phyloP scores from a whole-genome alignment of 306 rosid species.

The cucumber (Cucumis sativus) region Cucumber_9930_V3 NC_026656.2:10627001-10627500 shows the following conservation, averaged over 20 bases:
- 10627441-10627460: no score
- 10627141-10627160: no score
- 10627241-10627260: slow-evolving; percentile 49
- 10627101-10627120: slow-evolving; percentile 34
- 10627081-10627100: slow-evolving; percentile 31
- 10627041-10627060: slow-evolving; percentile 27
- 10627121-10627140: slow-evolving; percentile 58
- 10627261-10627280: slow-evolving; percentile 32
- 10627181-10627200: no score
- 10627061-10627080: slow-evolving; percentile 27
- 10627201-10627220: no score
- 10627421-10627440: neutral
- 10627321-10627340: slow-evolving; percentile 26
- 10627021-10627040: slow-evolving; percentile 15
- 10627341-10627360: neutral
- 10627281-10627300: slow-evolving; percentile 62
- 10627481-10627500: neutral
- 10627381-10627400: slow-evolving; percentile 31
- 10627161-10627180: no score
- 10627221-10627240: slow-evolving; percentile 38
- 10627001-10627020: neutral
- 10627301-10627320: slow-evolving; percentile 58
- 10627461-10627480: neutral
- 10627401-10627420: slow-evolving; percentile 24
- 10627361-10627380: neutral